phyloP scores from a whole-genome alignment of 2,329 filamentous ascomycete species.

The Penicillium vulpinum region DNA sequence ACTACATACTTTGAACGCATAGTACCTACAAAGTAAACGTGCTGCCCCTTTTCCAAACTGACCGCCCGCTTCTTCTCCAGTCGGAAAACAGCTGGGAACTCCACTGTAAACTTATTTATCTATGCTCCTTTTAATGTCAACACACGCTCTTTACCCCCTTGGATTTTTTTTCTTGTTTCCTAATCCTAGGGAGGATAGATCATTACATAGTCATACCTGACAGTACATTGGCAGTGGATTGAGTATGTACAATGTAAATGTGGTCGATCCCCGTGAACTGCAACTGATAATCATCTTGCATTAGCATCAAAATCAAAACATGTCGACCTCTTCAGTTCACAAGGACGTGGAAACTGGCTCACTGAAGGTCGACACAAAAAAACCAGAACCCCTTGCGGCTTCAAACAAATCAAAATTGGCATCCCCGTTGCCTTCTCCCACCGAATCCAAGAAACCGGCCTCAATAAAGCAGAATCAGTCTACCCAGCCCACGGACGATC shows the following conservation, averaged over 20 bases:
- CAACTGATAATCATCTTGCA: conserved; percentile 18
- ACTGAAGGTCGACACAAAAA: conserved; percentile 21
- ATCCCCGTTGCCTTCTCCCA: conserved; percentile 33
- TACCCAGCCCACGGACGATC: conserved; percentile 19
- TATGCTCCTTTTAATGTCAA: conserved; percentile 29
- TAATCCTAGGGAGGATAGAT: conserved; percentile 16
- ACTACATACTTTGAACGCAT: no score
- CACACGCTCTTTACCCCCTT: conserved; percentile 6
- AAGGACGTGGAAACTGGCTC: conserved; percentile 19
- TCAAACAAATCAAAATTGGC: conserved; percentile 26
- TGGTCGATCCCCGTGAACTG: conserved; percentile 10
- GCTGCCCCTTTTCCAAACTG: conserved; percentile 12
- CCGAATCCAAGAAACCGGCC: conserved; percentile 22
- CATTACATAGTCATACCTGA: conserved; percentile 2
- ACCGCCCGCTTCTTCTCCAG: conserved; percentile 25
- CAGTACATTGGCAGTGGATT: conserved; percentile 17
- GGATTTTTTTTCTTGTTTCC: not conserved
- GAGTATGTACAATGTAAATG: conserved; percentile 5
- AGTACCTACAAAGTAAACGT: no score
- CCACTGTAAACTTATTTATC: conserved; percentile 31
- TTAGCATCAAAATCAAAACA: conserved; percentile 26
- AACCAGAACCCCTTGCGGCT: conserved; percentile 20
- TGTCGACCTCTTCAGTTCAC: conserved; percentile 19
- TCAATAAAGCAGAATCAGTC: conserved; percentile 18
- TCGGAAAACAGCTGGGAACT: conserved; percentile 28